Evolutionary conservation across 192 early-diverging fungal species (phyloP), one percentile per base, ranked within the genome.

Genomic region (Coemansia sp.): DNA sequence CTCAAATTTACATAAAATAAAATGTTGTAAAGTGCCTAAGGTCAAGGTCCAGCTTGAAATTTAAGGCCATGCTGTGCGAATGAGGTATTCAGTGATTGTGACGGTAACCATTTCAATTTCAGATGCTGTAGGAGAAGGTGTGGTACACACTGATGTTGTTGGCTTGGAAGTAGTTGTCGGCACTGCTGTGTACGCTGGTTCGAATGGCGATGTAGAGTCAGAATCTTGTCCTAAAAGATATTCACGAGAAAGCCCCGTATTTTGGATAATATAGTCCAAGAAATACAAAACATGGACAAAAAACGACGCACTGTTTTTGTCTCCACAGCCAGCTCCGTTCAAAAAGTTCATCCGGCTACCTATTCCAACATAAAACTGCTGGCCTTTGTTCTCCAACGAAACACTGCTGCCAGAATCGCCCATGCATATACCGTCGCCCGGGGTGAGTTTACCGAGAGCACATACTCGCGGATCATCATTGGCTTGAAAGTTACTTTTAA

Each of bases 331-430:
- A 11, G 57, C 32, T 6, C 51, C 41, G 2, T 53, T 51, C 5
- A 52, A 19, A 38, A 39, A 41, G 12, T 49, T 35, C 7, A 58
- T 52, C 23, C 62, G 49, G 32, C 62, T 65, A 17, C 56, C 62
- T 43, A 65, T 15, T 2, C 69, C 69, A 22, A 59, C 69, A 53
- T 59, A 39, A 8, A 39, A 60, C 22, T 50, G 49, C 38, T 21
- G 43, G 15, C 56, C 27, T 22, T 58, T 58, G 17, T 35, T 10
- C 9, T n/a, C 27, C 12, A 57, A 25, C 2, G 56, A 51, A 8
- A 58, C 58, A 2, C 62, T 48, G 17, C 62, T 65, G 12, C 69
- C 69, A 11, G 62, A 63, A 11, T 70, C 69, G 3, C 69, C 62
- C 25, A 15, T 55, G 51, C 62, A 70, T 0, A 59, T 57, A 3